A percentile compares a stretch with the other conserved stretches of the same genome.
These are phyloP conservation scores for Saturnispora diversa DNA, from an alignment of 805 yeast species.

Conservation along the genomic window DNA sequence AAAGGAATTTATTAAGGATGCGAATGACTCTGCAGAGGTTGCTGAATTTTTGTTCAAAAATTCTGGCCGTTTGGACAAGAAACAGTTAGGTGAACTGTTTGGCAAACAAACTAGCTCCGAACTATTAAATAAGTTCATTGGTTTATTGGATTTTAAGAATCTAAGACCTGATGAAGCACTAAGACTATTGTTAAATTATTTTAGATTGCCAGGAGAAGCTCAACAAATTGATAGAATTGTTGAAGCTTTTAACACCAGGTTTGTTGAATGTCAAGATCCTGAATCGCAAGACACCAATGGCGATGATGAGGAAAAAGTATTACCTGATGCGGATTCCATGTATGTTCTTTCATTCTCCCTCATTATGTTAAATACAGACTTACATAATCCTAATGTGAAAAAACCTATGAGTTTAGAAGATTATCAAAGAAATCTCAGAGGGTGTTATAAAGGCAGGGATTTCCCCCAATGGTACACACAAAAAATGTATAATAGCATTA, in stretches of 20 bases:
- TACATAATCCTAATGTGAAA: constrained; percentile 87
- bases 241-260: constrained; percentile 76
- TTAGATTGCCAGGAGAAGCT: constrained; percentile 94
- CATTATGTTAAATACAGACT: constrained; percentile 89
- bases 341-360: constrained; percentile 86
- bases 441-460: constrained; percentile 66
- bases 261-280: constrained; percentile 51
- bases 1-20: constrained; percentile 50
- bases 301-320: constrained; percentile 37
- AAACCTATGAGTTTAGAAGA: constrained; percentile 84
- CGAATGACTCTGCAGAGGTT: constrained; percentile 47
- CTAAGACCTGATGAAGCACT: constrained; percentile 90
- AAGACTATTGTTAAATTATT: constrained; percentile 69
- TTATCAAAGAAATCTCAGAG: constrained; percentile 71
- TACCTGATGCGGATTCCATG: constrained; percentile 79
- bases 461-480: constrained; percentile 82
- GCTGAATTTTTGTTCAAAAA: constrained; percentile 71
- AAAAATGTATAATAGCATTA: constrained; percentile 71
- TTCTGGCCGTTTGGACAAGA: constrained; percentile 79
- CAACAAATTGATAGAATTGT: constrained; percentile 92
- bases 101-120: constrained; percentile 65
- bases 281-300: constrained; percentile 18
- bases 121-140: constrained; percentile 57
- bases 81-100: constrained; percentile 74
- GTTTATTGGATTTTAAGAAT: constrained; percentile 63